Evolutionary conservation across 2,329 filamentous ascomycete genomes (phyloP).

Genomic region (Penicillium italicum): DNA sequence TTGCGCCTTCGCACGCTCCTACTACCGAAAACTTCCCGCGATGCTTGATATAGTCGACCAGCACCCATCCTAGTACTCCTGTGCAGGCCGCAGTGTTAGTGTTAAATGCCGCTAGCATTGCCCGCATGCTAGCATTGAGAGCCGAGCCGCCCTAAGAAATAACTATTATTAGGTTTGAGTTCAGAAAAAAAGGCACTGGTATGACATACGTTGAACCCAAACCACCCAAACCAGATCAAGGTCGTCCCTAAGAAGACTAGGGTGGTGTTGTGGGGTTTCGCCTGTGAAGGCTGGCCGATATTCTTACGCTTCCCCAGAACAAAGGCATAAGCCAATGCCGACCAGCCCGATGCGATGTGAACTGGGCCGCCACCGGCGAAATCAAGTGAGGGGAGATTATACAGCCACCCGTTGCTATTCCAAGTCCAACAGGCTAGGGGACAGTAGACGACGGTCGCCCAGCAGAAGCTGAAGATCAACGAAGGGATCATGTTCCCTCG

Average conservation of each 20-base stretch:
- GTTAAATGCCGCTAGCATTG: constrained; percentile 56
- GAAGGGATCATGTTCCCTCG: constrained; percentile 62
- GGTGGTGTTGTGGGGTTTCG: constrained; percentile 66
- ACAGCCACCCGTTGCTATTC: constrained; percentile 71
- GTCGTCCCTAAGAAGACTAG: constrained; percentile 67
- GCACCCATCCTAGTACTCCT: constrained; percentile 54
- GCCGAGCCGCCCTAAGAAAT: constrained; percentile 48
- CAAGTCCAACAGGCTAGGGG: constrained; percentile 75
- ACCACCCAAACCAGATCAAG: constrained; percentile 51
- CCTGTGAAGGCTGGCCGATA: constrained; percentile 51
- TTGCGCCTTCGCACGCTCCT: constrained; percentile 56
- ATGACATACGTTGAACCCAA: constrained; percentile 52
- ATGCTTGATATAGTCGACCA: constrained; percentile 52
- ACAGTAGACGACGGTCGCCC: constrained; percentile 69
- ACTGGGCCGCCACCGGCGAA: constrained; percentile 74
- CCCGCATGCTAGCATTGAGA: constrained; percentile 52
- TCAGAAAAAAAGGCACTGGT: background rate
- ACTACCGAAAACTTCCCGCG: constrained; percentile 54
- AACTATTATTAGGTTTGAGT: background rate
- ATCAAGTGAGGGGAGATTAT: constrained; percentile 65
- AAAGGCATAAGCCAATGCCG: constrained; percentile 68
- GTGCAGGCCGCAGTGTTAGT: constrained; percentile 55
- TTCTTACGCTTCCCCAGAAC: constrained; percentile 68
- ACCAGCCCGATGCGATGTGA: constrained; percentile 68
- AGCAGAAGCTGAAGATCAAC: constrained; percentile 68